Conservation (phyloP, 2,329 filamentous ascomycete genomes). For the Aspergillus jensenii region DNA sequence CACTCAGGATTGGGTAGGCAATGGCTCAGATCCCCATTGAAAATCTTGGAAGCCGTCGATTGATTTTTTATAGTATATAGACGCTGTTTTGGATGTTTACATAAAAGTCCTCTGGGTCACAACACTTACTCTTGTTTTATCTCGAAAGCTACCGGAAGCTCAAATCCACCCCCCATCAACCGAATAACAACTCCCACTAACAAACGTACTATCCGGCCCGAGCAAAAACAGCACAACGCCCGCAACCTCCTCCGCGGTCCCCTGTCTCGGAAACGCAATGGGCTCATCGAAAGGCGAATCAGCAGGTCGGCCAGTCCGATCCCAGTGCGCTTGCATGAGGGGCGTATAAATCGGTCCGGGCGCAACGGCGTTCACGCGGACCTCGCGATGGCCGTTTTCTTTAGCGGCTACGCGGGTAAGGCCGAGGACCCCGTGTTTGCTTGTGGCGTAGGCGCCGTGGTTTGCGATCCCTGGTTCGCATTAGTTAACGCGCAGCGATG, state of each 20-base stretch:
- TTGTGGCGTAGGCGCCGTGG: not conserved
- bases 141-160: not conserved
- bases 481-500: too few relatives aligned
- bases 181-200: constrained; percentile 5
- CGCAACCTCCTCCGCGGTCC: not conserved
- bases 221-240: not conserved
- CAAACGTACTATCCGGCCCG: constrained; percentile 1
- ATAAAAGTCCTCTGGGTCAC: too few relatives aligned
- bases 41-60: too few relatives aligned
- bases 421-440: constrained; percentile 1
- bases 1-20: too few relatives aligned
- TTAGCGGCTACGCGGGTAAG: constrained; percentile 1
- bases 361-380: constrained; percentile 4
- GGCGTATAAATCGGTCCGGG: constrained; percentile 1
- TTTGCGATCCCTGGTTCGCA: not conserved
- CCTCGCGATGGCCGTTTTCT: constrained; percentile 2
- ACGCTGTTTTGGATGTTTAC: too few relatives aligned
- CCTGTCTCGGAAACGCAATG: not conserved
- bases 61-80: too few relatives aligned
- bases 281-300: constrained; percentile 3
- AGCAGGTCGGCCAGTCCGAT: not conserved
- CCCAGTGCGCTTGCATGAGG: not conserved
- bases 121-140: too few relatives aligned
- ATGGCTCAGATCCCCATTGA: too few relatives aligned
- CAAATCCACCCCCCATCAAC: constrained; percentile 4